phyloP scores from a whole-genome alignment of 2,329 filamentous ascomycete genomes.

The Plenodomus lindquistii region DNA sequence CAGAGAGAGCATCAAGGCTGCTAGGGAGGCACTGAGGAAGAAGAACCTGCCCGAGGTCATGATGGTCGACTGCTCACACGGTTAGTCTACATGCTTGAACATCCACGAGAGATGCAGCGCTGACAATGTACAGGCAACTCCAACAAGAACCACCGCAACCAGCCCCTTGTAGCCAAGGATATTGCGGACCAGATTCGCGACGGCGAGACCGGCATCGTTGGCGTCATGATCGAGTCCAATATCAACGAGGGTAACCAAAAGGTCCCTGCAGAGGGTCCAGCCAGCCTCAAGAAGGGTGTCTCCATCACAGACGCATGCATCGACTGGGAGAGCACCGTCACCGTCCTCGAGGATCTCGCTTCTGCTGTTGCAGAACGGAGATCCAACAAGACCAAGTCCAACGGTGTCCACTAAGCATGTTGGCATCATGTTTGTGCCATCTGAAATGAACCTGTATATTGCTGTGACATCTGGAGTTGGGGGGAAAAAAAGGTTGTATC shows the following conservation, averaged over 20 bases:
- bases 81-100: conserved; percentile 51
- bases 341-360: conserved; percentile 82
- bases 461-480: not conserved
- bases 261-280: conserved; percentile 79
- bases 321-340: conserved; percentile 82
- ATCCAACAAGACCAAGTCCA: conserved; percentile 44
- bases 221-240: conserved; percentile 99
- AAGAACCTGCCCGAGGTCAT: conserved; percentile 87
- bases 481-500: not conserved
- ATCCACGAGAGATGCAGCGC: not conserved
- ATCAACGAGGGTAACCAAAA: conserved; percentile 83
- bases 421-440: not conserved
- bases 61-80: conserved; percentile 99
- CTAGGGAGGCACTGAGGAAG: conserved; percentile 76
- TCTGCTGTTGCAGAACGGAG: conserved; percentile 79
- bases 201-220: conserved; percentile 86
- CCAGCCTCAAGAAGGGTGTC: conserved; percentile 81
- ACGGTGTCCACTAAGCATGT: conserved; percentile 27
- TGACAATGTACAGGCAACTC: conserved; percentile 74
- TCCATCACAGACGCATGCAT: conserved; percentile 98
- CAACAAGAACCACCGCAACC: conserved; percentile 95
- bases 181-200: conserved; percentile 84
- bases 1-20: conserved; percentile 76
- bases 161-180: conserved; percentile 85
- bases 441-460: conserved; percentile 13